Conservation (phyloP, 139 green algal genomes). For the Zygnema circumcarinatum region DNA sequence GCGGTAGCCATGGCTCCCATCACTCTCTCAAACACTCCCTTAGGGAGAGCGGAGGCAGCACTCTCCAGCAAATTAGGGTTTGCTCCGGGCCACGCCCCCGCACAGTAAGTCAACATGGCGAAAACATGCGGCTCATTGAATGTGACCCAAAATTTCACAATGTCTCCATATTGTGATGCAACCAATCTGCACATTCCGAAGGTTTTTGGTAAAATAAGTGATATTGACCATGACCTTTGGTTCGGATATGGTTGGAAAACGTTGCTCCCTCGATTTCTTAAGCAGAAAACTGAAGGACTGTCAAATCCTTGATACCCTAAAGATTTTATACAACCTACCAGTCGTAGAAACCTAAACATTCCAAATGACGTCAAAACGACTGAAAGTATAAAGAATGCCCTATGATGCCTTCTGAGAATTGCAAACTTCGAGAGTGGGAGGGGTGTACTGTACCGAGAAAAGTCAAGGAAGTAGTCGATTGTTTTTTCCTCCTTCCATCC, state of each 20-base stretch:
- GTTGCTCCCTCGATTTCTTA: no score
- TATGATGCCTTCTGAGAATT: no score
- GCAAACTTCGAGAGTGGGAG: no score
- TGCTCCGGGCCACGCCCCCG: conserved; percentile 50
- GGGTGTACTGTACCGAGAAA: conserved; percentile 38
- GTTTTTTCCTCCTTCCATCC: conserved; percentile 39
- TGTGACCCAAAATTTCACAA: conserved; percentile 57
- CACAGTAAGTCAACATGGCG: conserved; percentile 57
- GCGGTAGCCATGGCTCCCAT: conserved; percentile 44
- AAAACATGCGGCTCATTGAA: conserved; percentile 65
- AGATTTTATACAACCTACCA: no score
- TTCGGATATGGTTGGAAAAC: no score
- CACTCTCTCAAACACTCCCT: conserved; percentile 10
- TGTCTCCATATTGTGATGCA: conserved; percentile 26
- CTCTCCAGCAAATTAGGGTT: conserved; percentile 25
- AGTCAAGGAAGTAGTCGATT: conserved; percentile 51
- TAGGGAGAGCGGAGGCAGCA: not conserved
- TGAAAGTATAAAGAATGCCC: no score
- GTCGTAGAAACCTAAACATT: no score
- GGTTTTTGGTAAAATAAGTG: no score
- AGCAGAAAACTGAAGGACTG: no score
- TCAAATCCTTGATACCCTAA: no score
- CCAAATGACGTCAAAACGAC: no score
- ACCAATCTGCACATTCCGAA: conserved; percentile 36
- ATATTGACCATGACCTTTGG: no score